Conservation (phyloP, 257 asterid genomes). For the Linderniella brevidens region DNA sequence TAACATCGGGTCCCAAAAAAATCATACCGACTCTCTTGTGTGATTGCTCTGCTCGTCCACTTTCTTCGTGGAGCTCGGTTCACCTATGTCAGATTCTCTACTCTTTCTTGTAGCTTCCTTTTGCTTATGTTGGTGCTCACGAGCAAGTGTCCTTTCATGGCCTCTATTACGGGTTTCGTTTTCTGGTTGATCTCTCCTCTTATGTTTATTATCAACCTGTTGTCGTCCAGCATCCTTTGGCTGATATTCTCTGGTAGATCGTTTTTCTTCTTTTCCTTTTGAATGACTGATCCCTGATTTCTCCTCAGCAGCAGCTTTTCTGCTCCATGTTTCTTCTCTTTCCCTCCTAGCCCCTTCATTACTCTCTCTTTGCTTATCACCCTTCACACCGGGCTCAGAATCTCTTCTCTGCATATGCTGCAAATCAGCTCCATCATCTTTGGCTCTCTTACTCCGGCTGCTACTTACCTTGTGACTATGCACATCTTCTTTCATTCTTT, state of each 20-base stretch:
- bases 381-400: slow-evolving; percentile 33
- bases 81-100: slow-evolving; percentile 53
- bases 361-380: slow-evolving; percentile 66
- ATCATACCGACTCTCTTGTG: slow-evolving; percentile 69
- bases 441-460: slow-evolving; percentile 64
- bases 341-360: slow-evolving; percentile 73
- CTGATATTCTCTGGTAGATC: slow-evolving; percentile 51
- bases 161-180: slow-evolving; percentile 29
- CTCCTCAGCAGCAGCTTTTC: slow-evolving; percentile 56
- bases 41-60: slow-evolving; percentile 41
- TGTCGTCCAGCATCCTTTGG: slow-evolving; percentile 43
- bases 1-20: slow-evolving; percentile 11
- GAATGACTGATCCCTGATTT: slow-evolving; percentile 49
- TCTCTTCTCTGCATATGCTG: slow-evolving; percentile 33
- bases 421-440: slow-evolving; percentile 62
- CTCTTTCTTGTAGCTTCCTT: slow-evolving; percentile 46
- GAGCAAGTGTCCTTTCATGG: slow-evolving; percentile 22
- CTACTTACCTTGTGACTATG: slow-evolving; percentile 42
- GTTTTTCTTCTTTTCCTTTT: slow-evolving; percentile 52
- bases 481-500: slow-evolving; percentile 64
- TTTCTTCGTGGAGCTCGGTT: slow-evolving; percentile 40
- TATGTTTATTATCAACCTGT: slow-evolving; percentile 40
- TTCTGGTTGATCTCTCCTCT: slow-evolving; percentile 63
- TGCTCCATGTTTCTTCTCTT: slow-evolving; percentile 50
- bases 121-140: slow-evolving; percentile 46